Base-by-base conservation (phyloP, 106 monocot species). In the Dendrobium chrysotoxum region DNA sequence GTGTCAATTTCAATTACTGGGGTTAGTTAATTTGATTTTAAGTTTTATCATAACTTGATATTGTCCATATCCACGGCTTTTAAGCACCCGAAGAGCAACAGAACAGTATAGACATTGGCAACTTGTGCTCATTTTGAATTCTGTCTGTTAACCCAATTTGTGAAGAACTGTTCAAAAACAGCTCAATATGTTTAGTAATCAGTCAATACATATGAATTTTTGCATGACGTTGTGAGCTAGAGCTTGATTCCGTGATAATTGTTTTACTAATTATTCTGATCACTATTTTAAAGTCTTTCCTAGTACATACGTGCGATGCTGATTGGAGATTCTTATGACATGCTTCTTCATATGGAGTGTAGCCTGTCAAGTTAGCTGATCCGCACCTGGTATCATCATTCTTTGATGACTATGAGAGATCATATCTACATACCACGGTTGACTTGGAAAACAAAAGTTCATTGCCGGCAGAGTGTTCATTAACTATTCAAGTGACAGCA, bases 301-400 rank as follows among this genome's bases (percentile, higher is more conserved):
- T 55, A 44, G 0, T 44, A 44, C 8, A 44, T 44, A 9, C 1
- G 44, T 50, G 4, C 25, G 9, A 76, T 46, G 76, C 15, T 50
- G 10, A 28, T 39, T 12, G 3, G 74, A 74, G 39, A 21, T 41
- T 26, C 77, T 28, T 77, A 53, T 50, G 26, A 7, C 28, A 53
- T 77, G 12, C 53, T 53, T 47, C 21, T 55, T 80, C 28, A 38
- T 79, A 68, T 58, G 79, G 77, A 47, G 1, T 72, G 5, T 87
- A 99, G 99, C 99, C 99, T 76, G 99, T 99, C 78, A 95, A 86
- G 78, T 93, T 99, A 79, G 47, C 68, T 50, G 95, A 99, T 85
- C 93, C 95, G 38, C 95, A 99, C 83, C 72, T 99, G 54, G 95
- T 99, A 71, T 93, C 99, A 79, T 80, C 95, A 44, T 99, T 99